Conservation (phyloP, 1,284 basidiomycete genomes). For the Microbotryum intermedium region DNA sequence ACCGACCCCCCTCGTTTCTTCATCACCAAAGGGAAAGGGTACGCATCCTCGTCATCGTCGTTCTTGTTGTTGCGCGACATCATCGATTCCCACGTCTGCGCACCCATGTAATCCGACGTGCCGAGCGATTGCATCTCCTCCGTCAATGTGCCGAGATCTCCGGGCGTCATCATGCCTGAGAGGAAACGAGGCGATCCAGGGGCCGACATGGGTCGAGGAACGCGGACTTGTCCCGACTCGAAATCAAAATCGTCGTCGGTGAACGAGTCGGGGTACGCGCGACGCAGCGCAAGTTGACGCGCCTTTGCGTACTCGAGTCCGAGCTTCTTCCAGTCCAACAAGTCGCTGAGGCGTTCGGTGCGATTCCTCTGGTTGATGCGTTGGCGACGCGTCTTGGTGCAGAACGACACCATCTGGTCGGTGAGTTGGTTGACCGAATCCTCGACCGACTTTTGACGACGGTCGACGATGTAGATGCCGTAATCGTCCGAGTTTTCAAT, state of each 20-base stretch:
- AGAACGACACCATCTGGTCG: conserved; percentile 67
- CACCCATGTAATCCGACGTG: conserved; percentile 69
- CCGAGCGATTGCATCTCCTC: conserved; percentile 64
- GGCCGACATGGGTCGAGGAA: conserved; percentile 60
- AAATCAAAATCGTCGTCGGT: conserved; percentile 55
- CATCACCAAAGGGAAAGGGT: conserved; percentile 60
- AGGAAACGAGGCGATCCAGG: conserved; percentile 79
- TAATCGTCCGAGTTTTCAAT: conserved; percentile 63
- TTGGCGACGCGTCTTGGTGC: conserved; percentile 82
- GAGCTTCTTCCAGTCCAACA: conserved; percentile 96
- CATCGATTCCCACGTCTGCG: conserved; percentile 38
- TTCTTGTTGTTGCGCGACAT: conserved; percentile 30
- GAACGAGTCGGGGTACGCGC: conserved; percentile 94
- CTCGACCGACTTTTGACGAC: conserved; percentile 79
- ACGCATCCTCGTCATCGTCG: conserved; percentile 82
- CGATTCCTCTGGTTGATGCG: conserved; percentile 97
- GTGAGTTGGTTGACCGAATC: conserved; percentile 68
- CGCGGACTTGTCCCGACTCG: conserved; percentile 53
- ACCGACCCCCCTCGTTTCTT: conserved; percentile 73
- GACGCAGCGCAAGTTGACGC: conserved; percentile 77
- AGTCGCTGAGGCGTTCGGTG: conserved; percentile 81
- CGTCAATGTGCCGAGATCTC: conserved; percentile 88
- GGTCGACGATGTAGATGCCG: conserved; percentile 78
- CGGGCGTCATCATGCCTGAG: conserved; percentile 60
- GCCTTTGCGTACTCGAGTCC: conserved; percentile 96